A percentile compares a stretch with the other conserved stretches of the same genome.
Evolutionary conservation across 2,329 filamentous ascomycete genomes (phyloP).

Genomic region (Claviceps sp.): DNA sequence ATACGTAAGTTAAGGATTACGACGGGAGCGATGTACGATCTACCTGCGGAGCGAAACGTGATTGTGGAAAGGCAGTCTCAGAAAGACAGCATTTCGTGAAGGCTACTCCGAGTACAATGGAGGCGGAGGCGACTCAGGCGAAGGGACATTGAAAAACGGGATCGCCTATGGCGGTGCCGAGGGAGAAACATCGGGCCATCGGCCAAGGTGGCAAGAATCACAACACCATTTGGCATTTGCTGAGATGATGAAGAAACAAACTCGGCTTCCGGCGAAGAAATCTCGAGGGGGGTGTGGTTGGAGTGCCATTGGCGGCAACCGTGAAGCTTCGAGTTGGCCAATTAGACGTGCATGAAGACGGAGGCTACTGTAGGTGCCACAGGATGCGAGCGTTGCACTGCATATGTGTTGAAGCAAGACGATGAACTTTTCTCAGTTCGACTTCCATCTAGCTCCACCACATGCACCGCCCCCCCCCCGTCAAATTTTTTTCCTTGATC

Average conservation of each 20-base stretch:
- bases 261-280: neutral
- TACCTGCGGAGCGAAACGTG: no score
- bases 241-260: neutral
- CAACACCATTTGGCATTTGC: neutral
- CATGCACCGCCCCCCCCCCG: neutral
- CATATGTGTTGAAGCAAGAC: neutral
- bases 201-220: neutral
- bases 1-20: no score
- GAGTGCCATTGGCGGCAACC: neutral
- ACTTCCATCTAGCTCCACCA: conserved; percentile 1
- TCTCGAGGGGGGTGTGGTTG: neutral
- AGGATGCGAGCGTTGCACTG: conserved; percentile 4
- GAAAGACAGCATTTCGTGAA: neutral
- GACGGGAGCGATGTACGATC: no score
- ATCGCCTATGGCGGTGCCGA: neutral
- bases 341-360: neutral
- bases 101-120: neutral
- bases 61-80: no score
- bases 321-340: neutral
- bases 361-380: conserved; percentile 4
- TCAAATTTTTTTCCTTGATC: conserved; percentile 2
- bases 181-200: neutral
- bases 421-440: conserved; percentile 4
- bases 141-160: neutral
- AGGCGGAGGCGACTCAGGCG: neutral